Evolutionary conservation across 768 basidiomycete species (phyloP).

Genomic region (Leccinum imitatum): DNA sequence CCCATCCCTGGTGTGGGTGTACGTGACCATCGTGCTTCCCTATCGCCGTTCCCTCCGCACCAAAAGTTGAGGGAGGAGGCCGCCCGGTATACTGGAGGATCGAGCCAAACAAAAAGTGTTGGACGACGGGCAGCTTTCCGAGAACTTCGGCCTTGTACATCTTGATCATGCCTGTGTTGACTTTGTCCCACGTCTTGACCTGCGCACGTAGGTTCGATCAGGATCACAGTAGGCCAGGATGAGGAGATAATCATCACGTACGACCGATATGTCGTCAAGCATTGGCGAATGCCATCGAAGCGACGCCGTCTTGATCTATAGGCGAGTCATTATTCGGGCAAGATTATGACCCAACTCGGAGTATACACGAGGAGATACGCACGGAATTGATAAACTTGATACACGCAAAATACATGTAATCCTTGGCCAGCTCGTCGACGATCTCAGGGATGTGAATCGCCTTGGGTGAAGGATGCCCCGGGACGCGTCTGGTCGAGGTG

Average conservation of each 20-base stretch:
- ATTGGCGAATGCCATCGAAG: slow-evolving; percentile 98
- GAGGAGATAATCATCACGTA: slow-evolving; percentile 17
- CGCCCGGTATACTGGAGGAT: slow-evolving; percentile 68
- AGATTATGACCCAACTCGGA: no score
- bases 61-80: slow-evolving; percentile 38
- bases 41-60: slow-evolving; percentile 12
- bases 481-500: slow-evolving; percentile 10
- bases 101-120: slow-evolving; percentile 94
- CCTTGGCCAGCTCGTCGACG: slow-evolving; percentile 85
- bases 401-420: slow-evolving; percentile 97
- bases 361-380: slow-evolving; percentile 21
- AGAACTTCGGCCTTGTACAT: slow-evolving; percentile 97
- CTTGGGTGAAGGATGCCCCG: slow-evolving; percentile 84
- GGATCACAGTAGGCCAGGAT: background rate
- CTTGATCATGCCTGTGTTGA: slow-evolving; percentile 94
- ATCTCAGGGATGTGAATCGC: slow-evolving; percentile 91
- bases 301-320: slow-evolving; percentile 90
- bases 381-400: slow-evolving; percentile 96
- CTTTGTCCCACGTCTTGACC: slow-evolving; percentile 95
- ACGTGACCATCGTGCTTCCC: slow-evolving; percentile 18
- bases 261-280: slow-evolving; percentile 96
- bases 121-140: slow-evolving; percentile 91
- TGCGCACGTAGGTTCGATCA: slow-evolving; percentile 8
- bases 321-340: no score
- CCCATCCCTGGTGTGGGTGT: slow-evolving; percentile 66